Percentiles rank a stretch among this genome's conserved stretches.
These are phyloP conservation scores for Laburnicola sp. DNA, from an alignment of 2,329 filamentous ascomycete species.

Conservation along the genomic window DNA sequence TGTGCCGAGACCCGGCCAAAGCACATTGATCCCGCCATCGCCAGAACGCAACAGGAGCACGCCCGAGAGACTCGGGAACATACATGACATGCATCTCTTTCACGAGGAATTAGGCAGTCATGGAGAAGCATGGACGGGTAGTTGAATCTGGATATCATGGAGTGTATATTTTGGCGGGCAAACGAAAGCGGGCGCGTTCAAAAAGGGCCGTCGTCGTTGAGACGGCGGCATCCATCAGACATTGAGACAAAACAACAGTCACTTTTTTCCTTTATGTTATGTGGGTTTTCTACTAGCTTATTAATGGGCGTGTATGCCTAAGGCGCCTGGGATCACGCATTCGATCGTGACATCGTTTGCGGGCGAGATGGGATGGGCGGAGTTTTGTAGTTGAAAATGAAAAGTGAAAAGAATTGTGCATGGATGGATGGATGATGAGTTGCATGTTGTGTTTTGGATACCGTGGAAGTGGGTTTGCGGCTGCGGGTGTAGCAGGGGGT, in stretches of 20 bases:
- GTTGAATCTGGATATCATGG: not conserved
- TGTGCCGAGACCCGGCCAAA: constrained; percentile 2
- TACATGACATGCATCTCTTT: constrained; percentile 2
- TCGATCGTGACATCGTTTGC: too few relatives aligned
- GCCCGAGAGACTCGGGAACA: not conserved
- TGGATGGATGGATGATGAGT: too few relatives aligned
- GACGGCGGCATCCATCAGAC: not conserved
- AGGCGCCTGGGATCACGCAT: constrained; percentile 5
- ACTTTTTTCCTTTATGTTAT: constrained; percentile 2
- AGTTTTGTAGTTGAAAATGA: too few relatives aligned
- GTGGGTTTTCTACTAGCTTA: constrained; percentile 6
- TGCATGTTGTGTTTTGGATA: too few relatives aligned
- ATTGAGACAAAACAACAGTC: constrained; percentile 1
- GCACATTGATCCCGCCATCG: not conserved
- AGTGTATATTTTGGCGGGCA: constrained; percentile 5
- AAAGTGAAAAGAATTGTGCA: too few relatives aligned
- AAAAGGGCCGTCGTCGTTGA: not conserved
- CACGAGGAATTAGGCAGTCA: not conserved
- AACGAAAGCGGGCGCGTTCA: not conserved
- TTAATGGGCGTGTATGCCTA: constrained; percentile 2
- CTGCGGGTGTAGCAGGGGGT: too few relatives aligned
- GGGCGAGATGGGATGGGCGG: too few relatives aligned
- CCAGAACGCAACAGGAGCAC: not conserved
- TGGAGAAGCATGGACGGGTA: not conserved
- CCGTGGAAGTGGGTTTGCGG: too few relatives aligned